phyloP scores from a whole-genome alignment of 495 filamentous ascomycete genomes.

The Penicillium herquei region DNA sequence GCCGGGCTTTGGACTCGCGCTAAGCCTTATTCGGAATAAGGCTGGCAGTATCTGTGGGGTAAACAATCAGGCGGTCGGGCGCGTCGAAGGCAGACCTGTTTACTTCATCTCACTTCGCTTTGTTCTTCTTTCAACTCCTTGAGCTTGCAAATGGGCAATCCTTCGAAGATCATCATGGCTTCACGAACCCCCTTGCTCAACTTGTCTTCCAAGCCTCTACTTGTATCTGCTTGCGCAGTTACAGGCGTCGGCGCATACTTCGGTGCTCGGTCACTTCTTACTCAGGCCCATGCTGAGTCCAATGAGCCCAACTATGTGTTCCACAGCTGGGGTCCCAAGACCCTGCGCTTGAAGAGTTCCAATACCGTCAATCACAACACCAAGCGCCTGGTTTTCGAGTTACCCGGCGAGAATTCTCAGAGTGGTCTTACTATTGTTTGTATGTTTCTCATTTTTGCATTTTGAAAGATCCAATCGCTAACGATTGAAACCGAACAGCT shows the following conservation, averaged over 20 bases:
- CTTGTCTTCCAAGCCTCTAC: not conserved
- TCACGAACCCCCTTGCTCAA: conserved; percentile 6
- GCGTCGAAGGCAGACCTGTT: too few relatives aligned
- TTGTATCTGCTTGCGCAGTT: conserved; percentile 5
- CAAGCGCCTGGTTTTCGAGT: conserved; percentile 60
- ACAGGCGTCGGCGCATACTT: conserved; percentile 20
- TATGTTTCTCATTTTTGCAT: conserved; percentile 13
- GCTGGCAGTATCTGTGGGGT: not conserved
- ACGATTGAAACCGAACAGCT: conserved; percentile 25
- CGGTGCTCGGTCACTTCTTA: conserved; percentile 15
- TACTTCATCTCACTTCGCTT: too few relatives aligned
- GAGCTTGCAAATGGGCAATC: too few relatives aligned
- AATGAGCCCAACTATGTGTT: conserved; percentile 19
- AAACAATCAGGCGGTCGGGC: not conserved
- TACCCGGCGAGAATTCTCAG: conserved; percentile 47
- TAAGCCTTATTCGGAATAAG: not conserved
- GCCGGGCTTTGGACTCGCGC: not conserved
- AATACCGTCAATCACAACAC: conserved; percentile 64
- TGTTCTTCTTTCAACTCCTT: too few relatives aligned
- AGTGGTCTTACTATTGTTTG: conserved; percentile 56
- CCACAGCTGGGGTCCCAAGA: conserved; percentile 21
- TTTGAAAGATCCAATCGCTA: conserved; percentile 2
- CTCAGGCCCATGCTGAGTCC: conserved; percentile 30
- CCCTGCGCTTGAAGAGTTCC: conserved; percentile 40
- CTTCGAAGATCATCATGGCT: not conserved